Evolutionary conservation across 1,284 basidiomycete species (phyloP), one percentile per base, ranked within the genome.

Genomic region (Tylopilus sp.): DNA sequence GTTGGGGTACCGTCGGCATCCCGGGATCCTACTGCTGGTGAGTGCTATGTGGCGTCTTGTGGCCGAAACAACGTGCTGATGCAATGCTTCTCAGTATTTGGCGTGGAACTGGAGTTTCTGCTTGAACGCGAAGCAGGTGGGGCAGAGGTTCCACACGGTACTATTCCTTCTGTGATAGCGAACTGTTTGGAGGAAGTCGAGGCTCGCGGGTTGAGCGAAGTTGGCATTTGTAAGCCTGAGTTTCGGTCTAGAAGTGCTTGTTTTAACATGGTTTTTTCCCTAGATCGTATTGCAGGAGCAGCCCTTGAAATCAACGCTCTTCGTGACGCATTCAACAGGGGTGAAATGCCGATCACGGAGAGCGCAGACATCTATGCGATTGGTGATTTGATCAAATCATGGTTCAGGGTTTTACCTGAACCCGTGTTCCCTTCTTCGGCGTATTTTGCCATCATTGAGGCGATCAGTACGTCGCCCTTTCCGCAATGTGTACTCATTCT

Each of bases 281-380:
- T 65, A 94, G 91, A 94, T 79, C 93, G 94, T 60, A 90, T 95
- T 62, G 90, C 93, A n/a, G 94, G 94, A 6, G 91, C 93, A 10
- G 84, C 84, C 19, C 87, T 86, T 0, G 89, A 91, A 66, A 91
- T 94, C 66, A 89, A 86, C 64, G 81, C 83, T 7, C 81, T 94
- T 51, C 90, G 89, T 67, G 91, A 94, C 0, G 88, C 87, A 16
- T 89, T 94, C 76, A 93, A 95, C 78, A 83, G 86, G 88, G 89
- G 90, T 63, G 86, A 89, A 72, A 86, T 81, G 74, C 90, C 90
- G 4, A 85, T 92, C 69, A 81, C 82, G 36, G 72, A 79, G 41
- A 81, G 77, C 24, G 90, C 88, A 4, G 94, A 95, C 74, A 89
- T 95, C 38, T 91, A 95, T 76, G 91, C 92, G 49, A 86, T 95